Base-by-base conservation (phyloP, 768 basidiomycete genomes). In the Naganishia kalamii region DNA sequence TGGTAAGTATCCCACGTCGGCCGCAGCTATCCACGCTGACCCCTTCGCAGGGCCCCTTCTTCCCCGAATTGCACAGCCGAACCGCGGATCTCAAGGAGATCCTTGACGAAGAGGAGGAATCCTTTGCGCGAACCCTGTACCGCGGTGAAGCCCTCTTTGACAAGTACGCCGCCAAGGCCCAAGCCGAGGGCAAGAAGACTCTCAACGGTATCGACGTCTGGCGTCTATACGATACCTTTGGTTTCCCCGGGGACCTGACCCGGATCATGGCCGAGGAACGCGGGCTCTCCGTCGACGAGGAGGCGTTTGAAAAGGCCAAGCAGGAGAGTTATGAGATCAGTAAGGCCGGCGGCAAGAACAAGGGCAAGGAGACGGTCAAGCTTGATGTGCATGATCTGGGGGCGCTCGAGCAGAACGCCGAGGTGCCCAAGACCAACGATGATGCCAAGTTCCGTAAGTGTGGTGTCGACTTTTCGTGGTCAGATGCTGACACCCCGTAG, bases 191-290 rank as follows among this genome's bases (percentile, higher is more conserved):
- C 8, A 71, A 79, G 4, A 86, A 81, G 41, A 84, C 86, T 70
- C 85, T 99, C 32, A 85, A 81, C 65, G 96, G 96, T 27, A 88
- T 87, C 70, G 94, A 99, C 73, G 90, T 97, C 37, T 99, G 96
- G 96, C 84, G 90, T 29, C 79, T 99, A 57, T 98, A 98, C 76
- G 96, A 99, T 76, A 98, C 96, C 0, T 99, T 89, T 75, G 96
- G 96, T 57, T 99, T 99, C 81, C 96, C 96, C 0, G 92, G 90
- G 44, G 96, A 99, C 75, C 80, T 99, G 54, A 99, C 96, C 0
- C 86, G 88, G 54, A 82, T 99, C 65, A 98, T 99, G 96, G 96
- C 96, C 4, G 90, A 93, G 76, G 96, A 99, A 74, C 81, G 90
- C 30, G 87, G 87, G 1, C 81, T 99, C 47, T 82, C 81, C 7